A percentile compares a stretch with the other conserved stretches of the same genome.
phyloP scores from a whole-genome alignment of 768 basidiomycete genomes.

The Mrakia hoshinonis region DNA sequence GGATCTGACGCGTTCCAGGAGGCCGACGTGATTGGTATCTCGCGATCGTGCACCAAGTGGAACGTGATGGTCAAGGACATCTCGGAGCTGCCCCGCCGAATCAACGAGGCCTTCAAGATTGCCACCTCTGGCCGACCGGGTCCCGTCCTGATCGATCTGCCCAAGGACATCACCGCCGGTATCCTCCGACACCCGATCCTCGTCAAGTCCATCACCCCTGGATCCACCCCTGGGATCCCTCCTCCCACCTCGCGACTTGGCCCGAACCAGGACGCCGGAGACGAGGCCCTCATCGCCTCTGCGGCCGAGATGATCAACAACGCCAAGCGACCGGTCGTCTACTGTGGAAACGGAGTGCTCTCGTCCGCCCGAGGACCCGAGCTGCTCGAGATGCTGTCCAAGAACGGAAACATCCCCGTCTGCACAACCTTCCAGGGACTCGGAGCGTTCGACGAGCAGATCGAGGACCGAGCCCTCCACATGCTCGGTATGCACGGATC shows the following conservation, averaged over 20 bases:
- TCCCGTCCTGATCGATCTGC: constrained; percentile 93
- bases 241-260: constrained; percentile 51
- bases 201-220: constrained; percentile 76
- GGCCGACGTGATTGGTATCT: constrained; percentile 93
- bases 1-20: constrained; percentile 99
- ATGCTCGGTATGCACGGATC: constrained; percentile 99
- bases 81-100: constrained; percentile 81
- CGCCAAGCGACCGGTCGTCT: constrained; percentile 81
- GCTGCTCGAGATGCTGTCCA: constrained; percentile 66
- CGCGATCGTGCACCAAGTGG: constrained; percentile 96
- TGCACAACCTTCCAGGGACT: constrained; percentile 94
- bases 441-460: constrained; percentile 86
- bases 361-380: constrained; percentile 70
- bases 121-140: constrained; percentile 94
- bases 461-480: constrained; percentile 68
- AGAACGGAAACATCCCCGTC: constrained; percentile 88
- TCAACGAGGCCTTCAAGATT: constrained; percentile 99
- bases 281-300: constrained; percentile 60
- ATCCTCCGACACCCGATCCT: constrained; percentile 78
- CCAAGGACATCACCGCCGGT: constrained; percentile 96
- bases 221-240: constrained; percentile 49
- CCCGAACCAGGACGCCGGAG: constrained; percentile 50
- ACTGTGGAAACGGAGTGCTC: constrained; percentile 85
- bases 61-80: constrained; percentile 99
- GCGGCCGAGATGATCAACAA: constrained; percentile 88